Base-by-base conservation (phyloP, 164 flowering plant genomes). In the Vitis amurensis region DNA sequence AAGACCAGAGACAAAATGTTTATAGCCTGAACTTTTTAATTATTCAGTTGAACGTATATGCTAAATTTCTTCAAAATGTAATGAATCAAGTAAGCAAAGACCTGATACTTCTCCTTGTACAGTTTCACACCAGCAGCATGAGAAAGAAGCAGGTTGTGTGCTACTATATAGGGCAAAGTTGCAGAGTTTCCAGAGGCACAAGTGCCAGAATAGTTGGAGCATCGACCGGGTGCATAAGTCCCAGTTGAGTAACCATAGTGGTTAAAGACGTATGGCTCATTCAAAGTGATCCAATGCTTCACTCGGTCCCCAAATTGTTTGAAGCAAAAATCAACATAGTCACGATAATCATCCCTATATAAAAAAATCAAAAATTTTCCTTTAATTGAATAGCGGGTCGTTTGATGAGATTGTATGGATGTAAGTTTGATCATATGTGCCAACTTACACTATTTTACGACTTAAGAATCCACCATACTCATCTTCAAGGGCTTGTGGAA, bases 401-500 rank as follows among this genome's bases (percentile, higher is more conserved):
- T 23, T 23, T 23, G 27, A 23, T 0, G 2, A 1, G 27, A 23
- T 23, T 23, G 27, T 23, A 23, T 23, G 1, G 27, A 23, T 23
- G 27, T 23, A 23, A 51, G 27, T 23, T 10, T 52, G 55, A 52
- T 52, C 55, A 52, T 52, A 52, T 52, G 15, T 52, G 55, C 55
- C 44, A 29, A 56, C 69, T 67, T 67, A 67, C 69, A 67, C 69
- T 14, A 67, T 56, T 4, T 31, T 13, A 37, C 13, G 50, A 44
- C 61, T 67, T 4, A 29, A 27, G 50, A 67, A 67, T 27, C 69
- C 69, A 37, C 69, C 69, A 67, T 67, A 67, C n/a, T 30, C 61
- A n/a, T 67, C 52, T 9, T 67, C 61, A 15, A 67, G 56, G 9
- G 50, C 50, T 67, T 67, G 61, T n/a, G 69, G 69, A 11, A 67